A percentile compares a stretch with the other conserved stretches of the same genome.
phyloP scores from a whole-genome alignment of 140 eudicot genomes.

The Oenanthe javanica region DNA sequence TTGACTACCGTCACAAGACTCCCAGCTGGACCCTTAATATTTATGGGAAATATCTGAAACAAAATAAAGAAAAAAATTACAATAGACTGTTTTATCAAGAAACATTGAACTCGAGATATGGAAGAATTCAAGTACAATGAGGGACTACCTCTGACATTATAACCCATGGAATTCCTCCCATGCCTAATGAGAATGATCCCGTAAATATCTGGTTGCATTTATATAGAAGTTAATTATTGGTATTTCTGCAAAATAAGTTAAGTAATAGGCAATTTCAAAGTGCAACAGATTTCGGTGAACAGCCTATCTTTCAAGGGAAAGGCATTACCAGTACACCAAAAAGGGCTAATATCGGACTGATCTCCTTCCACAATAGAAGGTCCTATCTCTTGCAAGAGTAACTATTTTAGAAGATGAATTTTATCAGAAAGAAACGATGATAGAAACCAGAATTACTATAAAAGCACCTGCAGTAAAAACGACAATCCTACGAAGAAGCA shows the following conservation, averaged over 20 bases:
- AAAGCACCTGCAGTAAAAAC: slow-evolving; percentile 63
- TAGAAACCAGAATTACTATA: neutral
- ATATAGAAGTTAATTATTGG: neutral
- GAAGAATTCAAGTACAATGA: neutral
- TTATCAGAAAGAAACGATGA: neutral
- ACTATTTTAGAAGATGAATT: neutral
- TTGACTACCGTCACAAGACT: slow-evolving; percentile 74
- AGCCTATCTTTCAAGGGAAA: neutral
- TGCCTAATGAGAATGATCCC: slow-evolving; percentile 71
- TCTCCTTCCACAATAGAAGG: slow-evolving; percentile 26
- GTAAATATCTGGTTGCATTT: slow-evolving; percentile 40
- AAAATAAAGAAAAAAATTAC: neutral
- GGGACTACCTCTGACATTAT: slow-evolving; percentile 90
- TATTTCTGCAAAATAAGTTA: too few relatives aligned
- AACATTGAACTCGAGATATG: slow-evolving; percentile 1
- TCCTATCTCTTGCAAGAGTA: slow-evolving; percentile 41
- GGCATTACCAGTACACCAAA: slow-evolving; percentile 73
- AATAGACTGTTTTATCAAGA: neutral
- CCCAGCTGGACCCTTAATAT: slow-evolving; percentile 81
- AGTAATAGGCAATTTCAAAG: neutral
- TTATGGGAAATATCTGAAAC: slow-evolving; percentile 85
- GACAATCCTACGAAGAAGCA: slow-evolving; percentile 61
- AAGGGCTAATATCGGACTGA: slow-evolving; percentile 65
- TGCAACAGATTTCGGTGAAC: neutral
- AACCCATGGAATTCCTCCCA: slow-evolving; percentile 95